phyloP scores from a whole-genome alignment of 176 grass and related monocot species.

The Oryza punctata region DNA sequence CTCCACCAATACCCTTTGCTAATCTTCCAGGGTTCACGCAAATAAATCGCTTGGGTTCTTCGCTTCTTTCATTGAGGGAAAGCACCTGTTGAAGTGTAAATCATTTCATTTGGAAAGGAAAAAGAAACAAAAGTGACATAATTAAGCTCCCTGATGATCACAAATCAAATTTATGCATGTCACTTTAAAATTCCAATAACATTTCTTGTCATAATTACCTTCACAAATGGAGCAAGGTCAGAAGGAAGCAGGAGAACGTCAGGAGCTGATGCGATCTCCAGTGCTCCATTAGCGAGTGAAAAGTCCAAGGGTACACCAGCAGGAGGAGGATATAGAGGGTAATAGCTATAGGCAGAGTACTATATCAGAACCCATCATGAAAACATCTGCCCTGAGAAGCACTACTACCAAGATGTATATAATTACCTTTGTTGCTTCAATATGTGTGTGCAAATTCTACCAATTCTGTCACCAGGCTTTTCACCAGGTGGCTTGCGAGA shows the following conservation, averaged over 20 bases:
- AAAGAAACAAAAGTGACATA: background rate
- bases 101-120: constrained; percentile 26
- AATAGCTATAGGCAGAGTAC: constrained; percentile 57
- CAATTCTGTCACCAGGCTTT: constrained; percentile 61
- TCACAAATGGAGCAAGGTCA: constrained; percentile 90
- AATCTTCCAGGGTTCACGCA: constrained; percentile 90
- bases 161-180: constrained; percentile 3
- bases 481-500: constrained; percentile 56
- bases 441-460: constrained; percentile 75
- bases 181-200: constrained; percentile 13
- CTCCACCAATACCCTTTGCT: constrained; percentile 87
- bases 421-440: constrained; percentile 81
- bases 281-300: constrained; percentile 70
- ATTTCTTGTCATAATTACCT: constrained; percentile 50
- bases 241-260: constrained; percentile 87
- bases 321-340: constrained; percentile 80
- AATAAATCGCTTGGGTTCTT: constrained; percentile 49
- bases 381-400: constrained; percentile 2
- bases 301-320: constrained; percentile 85
- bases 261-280: constrained; percentile 67
- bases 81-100: constrained; percentile 56
- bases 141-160: background rate
- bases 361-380: constrained; percentile 17
- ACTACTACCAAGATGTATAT: background rate
- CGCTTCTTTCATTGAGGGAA: constrained; percentile 42